These are phyloP conservation scores for Geotrichum reessii DNA, from an alignment of 1,139 yeast genomes.

Conservation along the genomic window DNA sequence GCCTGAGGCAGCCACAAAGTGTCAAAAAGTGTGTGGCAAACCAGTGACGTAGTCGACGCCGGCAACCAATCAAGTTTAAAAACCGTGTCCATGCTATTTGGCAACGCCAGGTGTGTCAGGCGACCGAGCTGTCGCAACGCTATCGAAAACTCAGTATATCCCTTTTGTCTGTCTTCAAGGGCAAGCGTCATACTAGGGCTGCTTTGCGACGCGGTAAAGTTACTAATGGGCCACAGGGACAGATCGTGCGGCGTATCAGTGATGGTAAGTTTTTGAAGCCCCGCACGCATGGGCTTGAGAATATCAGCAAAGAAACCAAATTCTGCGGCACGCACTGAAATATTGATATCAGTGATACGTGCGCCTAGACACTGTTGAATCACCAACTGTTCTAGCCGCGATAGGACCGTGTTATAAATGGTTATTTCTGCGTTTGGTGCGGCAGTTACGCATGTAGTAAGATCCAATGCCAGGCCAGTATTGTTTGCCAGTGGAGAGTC, in stretches of 20 bases:
- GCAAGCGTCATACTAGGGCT: background rate
- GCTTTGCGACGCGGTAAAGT: background rate
- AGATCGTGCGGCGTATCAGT: slow-evolving; percentile 1
- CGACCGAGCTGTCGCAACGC: background rate
- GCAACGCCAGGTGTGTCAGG: background rate
- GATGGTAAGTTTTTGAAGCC: slow-evolving; percentile 2
- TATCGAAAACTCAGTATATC: background rate
- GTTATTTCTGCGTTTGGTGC: background rate
- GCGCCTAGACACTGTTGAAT: background rate
- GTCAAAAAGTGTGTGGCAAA: slow-evolving; percentile 1
- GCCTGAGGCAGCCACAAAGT: background rate
- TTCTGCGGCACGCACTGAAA: background rate
- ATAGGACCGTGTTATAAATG: slow-evolving; percentile 2
- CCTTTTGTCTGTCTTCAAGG: background rate
- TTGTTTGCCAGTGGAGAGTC: background rate
- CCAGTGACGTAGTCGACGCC: background rate
- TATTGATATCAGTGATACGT: background rate
- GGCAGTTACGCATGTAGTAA: background rate
- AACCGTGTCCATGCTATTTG: background rate
- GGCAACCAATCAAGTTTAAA: slow-evolving; percentile 1
- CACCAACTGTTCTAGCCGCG: background rate
- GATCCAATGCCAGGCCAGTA: background rate
- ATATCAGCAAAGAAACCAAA: background rate
- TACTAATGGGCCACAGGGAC: background rate
- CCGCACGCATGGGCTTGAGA: background rate